Conservation (phyloP, 2,329 filamentous ascomycete species). For the Colletotrichum abscissum region DNA sequence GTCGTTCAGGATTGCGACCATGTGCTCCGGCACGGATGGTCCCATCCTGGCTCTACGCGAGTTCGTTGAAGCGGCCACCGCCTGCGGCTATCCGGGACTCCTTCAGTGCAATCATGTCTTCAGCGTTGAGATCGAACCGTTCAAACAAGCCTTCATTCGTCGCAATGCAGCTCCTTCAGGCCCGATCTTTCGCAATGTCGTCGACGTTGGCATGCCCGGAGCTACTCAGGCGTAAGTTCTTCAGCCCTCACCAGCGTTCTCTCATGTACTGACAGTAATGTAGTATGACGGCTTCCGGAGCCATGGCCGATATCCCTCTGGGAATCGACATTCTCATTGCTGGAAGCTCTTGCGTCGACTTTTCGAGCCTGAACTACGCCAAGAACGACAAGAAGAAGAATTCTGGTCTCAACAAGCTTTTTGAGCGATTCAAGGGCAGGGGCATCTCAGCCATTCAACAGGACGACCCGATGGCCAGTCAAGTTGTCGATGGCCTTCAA, state of each 20-base stretch:
- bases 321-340: constrained; percentile 74
- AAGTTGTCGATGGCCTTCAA: constrained; percentile 37
- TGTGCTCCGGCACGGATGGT: constrained; percentile 84
- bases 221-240: constrained; percentile 55
- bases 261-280: constrained; percentile 20
- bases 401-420: constrained; percentile 63
- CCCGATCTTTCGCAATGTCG: constrained; percentile 69
- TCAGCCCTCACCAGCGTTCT: constrained; percentile 4
- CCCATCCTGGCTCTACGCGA: constrained; percentile 75
- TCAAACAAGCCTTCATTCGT: constrained; percentile 73
- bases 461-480: constrained; percentile 36
- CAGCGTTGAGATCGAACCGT: constrained; percentile 71
- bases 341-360: constrained; percentile 82
- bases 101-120: constrained; percentile 67
- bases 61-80: constrained; percentile 57
- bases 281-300: constrained; percentile 76
- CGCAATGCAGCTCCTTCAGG: constrained; percentile 63
- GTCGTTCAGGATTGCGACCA: constrained; percentile 68
- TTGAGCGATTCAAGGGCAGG: constrained; percentile 51
- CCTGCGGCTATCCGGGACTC: constrained; percentile 41
- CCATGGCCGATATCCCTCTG: constrained; percentile 64
- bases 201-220: constrained; percentile 59
- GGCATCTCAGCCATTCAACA: constrained; percentile 57
- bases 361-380: constrained; percentile 70
- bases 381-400: constrained; percentile 59